Percentiles rank a stretch among this genome's conserved stretches.
Conservation (phyloP, 495 filamentous ascomycete species). For the Wilcoxina mikolae region DNA sequence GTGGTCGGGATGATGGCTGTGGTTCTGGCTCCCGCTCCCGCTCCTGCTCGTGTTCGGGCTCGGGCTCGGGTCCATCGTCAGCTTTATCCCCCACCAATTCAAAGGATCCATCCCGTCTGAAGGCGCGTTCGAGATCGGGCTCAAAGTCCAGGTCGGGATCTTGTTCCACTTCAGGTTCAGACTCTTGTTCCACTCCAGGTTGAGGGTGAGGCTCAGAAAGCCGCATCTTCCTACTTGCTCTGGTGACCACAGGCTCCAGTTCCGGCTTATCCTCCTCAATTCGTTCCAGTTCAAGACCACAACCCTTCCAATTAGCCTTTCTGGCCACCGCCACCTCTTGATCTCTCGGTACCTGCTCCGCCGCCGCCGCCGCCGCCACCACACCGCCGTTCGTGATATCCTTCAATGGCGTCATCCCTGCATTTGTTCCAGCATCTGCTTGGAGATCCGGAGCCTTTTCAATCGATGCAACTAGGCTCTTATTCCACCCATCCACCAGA, state of each 20-base stretch:
- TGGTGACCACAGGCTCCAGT: not conserved
- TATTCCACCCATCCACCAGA: conserved; percentile 88
- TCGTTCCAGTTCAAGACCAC: too few species aligned
- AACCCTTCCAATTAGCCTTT: too few species aligned
- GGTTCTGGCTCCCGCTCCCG: not conserved
- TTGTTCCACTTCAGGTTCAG: not conserved
- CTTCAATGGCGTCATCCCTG: not conserved
- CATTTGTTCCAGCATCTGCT: not conserved
- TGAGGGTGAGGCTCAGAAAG: not conserved
- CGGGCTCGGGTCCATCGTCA: not conserved
- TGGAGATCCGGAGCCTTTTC: not conserved
- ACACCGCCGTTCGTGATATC: not conserved
- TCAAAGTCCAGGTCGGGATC: not conserved
- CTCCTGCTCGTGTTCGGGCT: not conserved
- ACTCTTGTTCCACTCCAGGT: not conserved
- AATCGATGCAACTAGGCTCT: conserved; percentile 15
- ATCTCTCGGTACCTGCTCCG: not conserved
- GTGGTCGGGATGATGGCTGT: not conserved
- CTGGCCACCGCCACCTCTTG: not conserved
- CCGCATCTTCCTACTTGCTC: not conserved
- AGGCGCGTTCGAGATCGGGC: not conserved
- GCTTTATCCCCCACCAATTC: not conserved
- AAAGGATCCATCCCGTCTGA: not conserved
- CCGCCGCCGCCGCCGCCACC: not conserved
- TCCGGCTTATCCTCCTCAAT: not conserved